Conservation (phyloP, 2,329 filamentous ascomycete species). For the Pseudofabraea citricarpa region DNA sequence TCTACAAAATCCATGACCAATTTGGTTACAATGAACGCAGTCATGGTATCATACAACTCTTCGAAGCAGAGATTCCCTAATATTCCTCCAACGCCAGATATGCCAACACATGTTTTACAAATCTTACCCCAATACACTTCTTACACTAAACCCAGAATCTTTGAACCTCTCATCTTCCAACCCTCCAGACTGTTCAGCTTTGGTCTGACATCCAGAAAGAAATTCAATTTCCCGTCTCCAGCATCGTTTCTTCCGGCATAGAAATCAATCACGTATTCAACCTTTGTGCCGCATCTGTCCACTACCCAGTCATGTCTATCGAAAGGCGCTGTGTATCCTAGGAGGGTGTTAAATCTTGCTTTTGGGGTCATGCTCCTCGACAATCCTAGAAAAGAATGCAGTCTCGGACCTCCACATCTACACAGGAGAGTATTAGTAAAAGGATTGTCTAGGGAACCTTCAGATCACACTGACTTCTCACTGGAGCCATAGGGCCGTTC, state of each 20-base stretch:
- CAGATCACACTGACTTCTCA: slow-evolving; percentile 43
- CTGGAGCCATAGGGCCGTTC: slow-evolving; percentile 62
- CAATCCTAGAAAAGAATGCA: slow-evolving; percentile 79
- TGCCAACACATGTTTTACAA: too few species aligned
- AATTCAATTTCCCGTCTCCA: slow-evolving; percentile 46
- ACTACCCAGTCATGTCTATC: slow-evolving; percentile 98
- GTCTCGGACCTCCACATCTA: slow-evolving; percentile 69
- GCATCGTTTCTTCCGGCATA: slow-evolving; percentile 64
- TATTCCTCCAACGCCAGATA: too few species aligned
- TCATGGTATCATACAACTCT: neutral
- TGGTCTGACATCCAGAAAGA: slow-evolving; percentile 64
- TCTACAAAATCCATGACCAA: too few species aligned
- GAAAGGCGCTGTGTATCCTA: slow-evolving; percentile 90
- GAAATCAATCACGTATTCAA: slow-evolving; percentile 98
- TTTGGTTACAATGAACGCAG: too few species aligned
- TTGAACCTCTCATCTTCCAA: slow-evolving; percentile 58
- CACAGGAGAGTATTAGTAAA: slow-evolving; percentile 5
- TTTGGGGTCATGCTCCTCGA: slow-evolving; percentile 69
- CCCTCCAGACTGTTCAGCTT: slow-evolving; percentile 67
- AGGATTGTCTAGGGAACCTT: slow-evolving; percentile 3
- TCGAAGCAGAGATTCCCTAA: neutral
- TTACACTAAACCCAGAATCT: slow-evolving; percentile 44
- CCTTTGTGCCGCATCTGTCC: slow-evolving; percentile 76
- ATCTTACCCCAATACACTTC: too few species aligned
- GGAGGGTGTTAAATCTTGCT: slow-evolving; percentile 73